Evolutionary conservation across 2,329 filamentous ascomycete species (phyloP).

Genomic region (Hymenoscyphus albidus): DNA sequence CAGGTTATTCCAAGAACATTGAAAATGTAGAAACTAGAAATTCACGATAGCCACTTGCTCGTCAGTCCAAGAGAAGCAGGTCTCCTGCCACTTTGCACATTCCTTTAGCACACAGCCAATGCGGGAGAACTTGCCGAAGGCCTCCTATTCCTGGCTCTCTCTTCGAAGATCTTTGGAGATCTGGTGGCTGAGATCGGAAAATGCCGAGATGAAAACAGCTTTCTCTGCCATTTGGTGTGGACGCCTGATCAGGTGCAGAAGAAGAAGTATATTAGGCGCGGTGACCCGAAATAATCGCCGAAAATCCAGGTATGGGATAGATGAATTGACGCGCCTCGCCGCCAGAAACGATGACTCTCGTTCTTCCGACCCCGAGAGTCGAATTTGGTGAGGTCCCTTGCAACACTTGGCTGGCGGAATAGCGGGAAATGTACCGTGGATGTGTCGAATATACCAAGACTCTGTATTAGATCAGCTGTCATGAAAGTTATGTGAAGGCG

Average conservation of each 20-base stretch:
- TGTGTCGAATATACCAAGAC: background rate
- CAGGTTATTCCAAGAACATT: background rate
- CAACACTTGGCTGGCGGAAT: constrained; percentile 1
- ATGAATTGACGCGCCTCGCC: constrained; percentile 12
- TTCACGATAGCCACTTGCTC: constrained; percentile 11
- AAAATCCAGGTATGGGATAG: constrained; percentile 9
- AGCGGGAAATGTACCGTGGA: constrained; percentile 10
- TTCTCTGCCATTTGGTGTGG: background rate
- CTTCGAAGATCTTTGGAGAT: background rate
- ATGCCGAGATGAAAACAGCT: constrained; percentile 6
- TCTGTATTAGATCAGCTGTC: constrained; percentile 9
- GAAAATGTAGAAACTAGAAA: background rate
- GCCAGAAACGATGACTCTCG: background rate
- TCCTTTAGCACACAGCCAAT: background rate
- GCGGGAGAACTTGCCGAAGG: background rate
- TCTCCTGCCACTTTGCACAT: background rate
- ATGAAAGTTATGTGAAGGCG: background rate
- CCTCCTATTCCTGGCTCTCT: background rate
- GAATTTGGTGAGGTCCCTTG: background rate
- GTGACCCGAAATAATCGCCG: constrained; percentile 9
- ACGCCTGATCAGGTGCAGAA: constrained; percentile 6
- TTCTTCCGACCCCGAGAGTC: constrained; percentile 16
- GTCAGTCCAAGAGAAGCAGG: constrained; percentile 10
- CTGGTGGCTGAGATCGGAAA: constrained; percentile 2
- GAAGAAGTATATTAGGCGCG: constrained; percentile 7